phyloP scores from a whole-genome alignment of 331 rosid species.

The Acacia pycnantha region DNA sequence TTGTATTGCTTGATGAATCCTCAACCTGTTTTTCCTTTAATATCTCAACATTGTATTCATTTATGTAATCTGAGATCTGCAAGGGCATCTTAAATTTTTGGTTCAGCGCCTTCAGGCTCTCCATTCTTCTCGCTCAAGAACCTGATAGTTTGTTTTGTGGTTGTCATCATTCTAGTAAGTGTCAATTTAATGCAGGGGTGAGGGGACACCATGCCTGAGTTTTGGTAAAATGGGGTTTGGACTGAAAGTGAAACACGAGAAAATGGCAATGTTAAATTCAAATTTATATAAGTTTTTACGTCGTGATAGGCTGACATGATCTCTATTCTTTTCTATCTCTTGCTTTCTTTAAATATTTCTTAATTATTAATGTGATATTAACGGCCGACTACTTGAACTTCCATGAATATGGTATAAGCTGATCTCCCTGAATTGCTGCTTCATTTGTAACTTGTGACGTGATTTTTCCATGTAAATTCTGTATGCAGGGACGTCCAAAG shows the following conservation, averaged over 20 bases:
- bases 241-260: neutral
- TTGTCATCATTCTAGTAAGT: neutral
- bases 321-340: neutral
- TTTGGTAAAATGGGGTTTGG: neutral
- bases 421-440: neutral
- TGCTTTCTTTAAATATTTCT: neutral
- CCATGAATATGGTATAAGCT: neutral
- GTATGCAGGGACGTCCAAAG: slow-evolving; percentile 71
- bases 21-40: neutral
- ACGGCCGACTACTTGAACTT: neutral
- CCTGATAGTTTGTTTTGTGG: neutral
- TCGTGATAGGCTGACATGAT: neutral
- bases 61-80: neutral
- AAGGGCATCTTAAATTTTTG: neutral
- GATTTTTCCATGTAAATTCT: slow-evolving; percentile 1
- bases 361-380: neutral
- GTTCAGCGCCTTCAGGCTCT: neutral
- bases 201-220: neutral
- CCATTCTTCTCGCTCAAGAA: neutral
- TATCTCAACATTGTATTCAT: no score
- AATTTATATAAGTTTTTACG: no score
- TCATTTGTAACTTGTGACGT: slow-evolving; percentile 2
- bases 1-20: neutral
- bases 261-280: neutral
- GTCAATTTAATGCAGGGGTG: neutral